Evolutionary conservation across 768 basidiomycete species (phyloP).

Genomic region (Dacryopinax primogenitus): DNA sequence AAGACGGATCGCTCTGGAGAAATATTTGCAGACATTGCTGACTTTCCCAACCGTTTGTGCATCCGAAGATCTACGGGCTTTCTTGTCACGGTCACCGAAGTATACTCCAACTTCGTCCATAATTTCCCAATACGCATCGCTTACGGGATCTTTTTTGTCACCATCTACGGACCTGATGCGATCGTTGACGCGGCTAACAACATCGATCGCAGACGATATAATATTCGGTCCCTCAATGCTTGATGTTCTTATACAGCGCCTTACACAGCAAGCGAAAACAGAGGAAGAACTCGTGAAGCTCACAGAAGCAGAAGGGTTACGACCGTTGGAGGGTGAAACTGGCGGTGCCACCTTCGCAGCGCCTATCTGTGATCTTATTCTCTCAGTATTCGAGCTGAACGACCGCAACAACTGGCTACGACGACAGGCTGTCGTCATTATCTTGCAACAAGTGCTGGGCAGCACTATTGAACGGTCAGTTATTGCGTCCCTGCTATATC

Average conservation of each 20-base stretch:
- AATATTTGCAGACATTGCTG: constrained; percentile 71
- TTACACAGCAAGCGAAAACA: constrained; percentile 59
- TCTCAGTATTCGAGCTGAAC: constrained; percentile 89
- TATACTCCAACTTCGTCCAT: neutral
- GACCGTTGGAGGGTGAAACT: constrained; percentile 75
- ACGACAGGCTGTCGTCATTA: constrained; percentile 88
- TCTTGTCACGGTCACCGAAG: constrained; percentile 54
- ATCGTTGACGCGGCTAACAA: neutral
- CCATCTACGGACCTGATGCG: neutral
- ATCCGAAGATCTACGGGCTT: constrained; percentile 66
- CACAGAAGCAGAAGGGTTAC: constrained; percentile 29
- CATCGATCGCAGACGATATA: constrained; percentile 64
- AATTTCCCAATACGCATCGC: neutral
- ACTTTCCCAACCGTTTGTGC: constrained; percentile 64
- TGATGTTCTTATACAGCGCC: constrained; percentile 83
- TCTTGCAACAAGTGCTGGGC: constrained; percentile 88
- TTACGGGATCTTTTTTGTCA: neutral
- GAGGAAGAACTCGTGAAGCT: constrained; percentile 13
- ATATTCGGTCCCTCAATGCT: constrained; percentile 93
- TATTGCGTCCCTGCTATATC: neutral
- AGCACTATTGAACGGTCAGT: constrained; percentile 90
- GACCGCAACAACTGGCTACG: constrained; percentile 95
- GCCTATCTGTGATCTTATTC: constrained; percentile 84
- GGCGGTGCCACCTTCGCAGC: constrained; percentile 80
- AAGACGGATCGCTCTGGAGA: constrained; percentile 65